Conservation (phyloP, 495 filamentous ascomycete genomes). For the Rhizodiscina lignyota region DNA sequence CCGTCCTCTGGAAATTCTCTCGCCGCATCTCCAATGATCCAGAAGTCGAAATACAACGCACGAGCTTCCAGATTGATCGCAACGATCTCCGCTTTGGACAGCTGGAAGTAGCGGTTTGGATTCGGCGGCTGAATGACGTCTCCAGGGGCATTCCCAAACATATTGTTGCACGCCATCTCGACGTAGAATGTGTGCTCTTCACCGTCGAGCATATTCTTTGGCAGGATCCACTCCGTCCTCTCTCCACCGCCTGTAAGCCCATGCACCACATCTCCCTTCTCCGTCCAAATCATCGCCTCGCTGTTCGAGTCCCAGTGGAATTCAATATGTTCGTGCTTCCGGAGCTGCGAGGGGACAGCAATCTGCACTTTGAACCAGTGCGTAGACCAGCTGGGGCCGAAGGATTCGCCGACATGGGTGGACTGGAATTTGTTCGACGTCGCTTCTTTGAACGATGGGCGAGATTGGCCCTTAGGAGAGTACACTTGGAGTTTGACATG, state of each 20-base stretch:
- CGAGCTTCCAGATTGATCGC: conserved; percentile 76
- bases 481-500: conserved; percentile 79
- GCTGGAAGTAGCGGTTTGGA: conserved; percentile 60
- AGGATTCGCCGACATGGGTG: conserved; percentile 59
- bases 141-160: conserved; percentile 90
- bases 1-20: conserved; percentile 21
- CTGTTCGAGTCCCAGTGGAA: conserved; percentile 91
- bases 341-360: conserved; percentile 55
- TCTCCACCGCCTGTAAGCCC: conserved; percentile 88
- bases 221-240: conserved; percentile 77
- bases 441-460: conserved; percentile 84
- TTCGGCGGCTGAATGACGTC: conserved; percentile 80
- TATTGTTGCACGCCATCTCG: conserved; percentile 96
- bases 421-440: conserved; percentile 59
- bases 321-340: conserved; percentile 61
- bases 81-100: conserved; percentile 70
- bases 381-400: conserved; percentile 95
- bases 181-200: conserved; percentile 81
- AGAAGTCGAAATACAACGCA: conserved; percentile 76
- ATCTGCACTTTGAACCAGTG: conserved; percentile 87
- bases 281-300: conserved; percentile 79
- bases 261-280: conserved; percentile 77
- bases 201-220: conserved; percentile 61
- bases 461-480: conserved; percentile 56
- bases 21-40: conserved; percentile 59